Base-by-base conservation (phyloP, 108 stramenopile genomes). In the Nitzschia putrida region DNA sequence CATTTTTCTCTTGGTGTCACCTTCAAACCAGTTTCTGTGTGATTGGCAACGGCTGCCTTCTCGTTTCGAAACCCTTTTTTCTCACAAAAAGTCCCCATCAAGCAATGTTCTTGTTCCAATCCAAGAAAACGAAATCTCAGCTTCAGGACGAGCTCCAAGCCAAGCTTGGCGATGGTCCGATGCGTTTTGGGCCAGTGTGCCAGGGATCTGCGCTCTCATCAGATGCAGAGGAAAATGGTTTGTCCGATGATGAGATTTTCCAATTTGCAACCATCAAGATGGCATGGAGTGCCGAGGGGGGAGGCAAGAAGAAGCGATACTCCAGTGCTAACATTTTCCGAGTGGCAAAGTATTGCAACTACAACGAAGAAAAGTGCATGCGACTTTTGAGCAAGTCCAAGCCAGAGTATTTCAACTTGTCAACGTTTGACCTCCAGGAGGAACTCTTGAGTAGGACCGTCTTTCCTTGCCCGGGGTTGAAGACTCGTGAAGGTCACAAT, bases 391-490 rank as follows among this genome's bases (percentile, higher is more conserved):
- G 34, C 26, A 55, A 25, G n/a, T 25, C 42, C 16, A 38, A 44
- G 25, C n/a, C 16, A 13, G 14, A 55, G 8, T 25, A 21, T 29
- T 57, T 68, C 20, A 18, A 68, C 18, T 18, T 68, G 0, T 53
- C 49, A 0, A 40, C 67, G 8, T 16, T 57, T 39, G 67, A 68
- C 34, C 53, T 57, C 14, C 21, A 57, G 21, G 41, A 71, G 47
- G 72, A 79, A 40, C 43, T 80, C 16, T 24, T 34, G 34, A 71
- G 44, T 49, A 56, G 71, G 53, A 79, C 79, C 2, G 64, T 84
- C 8, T 84, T 80, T 68, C 80, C 80, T 25, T 64, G 83, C 16
- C 85, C 84, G 23, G 74, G 74, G 20, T 51, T 82, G 11, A 68
- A 66, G 47, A 79, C 81, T 14, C 75, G 53, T 10, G 68, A 80